These are phyloP conservation scores for Blastocystis sp. DNA, from an alignment of 352 stramenopile species.

Conservation along the genomic window DNA sequence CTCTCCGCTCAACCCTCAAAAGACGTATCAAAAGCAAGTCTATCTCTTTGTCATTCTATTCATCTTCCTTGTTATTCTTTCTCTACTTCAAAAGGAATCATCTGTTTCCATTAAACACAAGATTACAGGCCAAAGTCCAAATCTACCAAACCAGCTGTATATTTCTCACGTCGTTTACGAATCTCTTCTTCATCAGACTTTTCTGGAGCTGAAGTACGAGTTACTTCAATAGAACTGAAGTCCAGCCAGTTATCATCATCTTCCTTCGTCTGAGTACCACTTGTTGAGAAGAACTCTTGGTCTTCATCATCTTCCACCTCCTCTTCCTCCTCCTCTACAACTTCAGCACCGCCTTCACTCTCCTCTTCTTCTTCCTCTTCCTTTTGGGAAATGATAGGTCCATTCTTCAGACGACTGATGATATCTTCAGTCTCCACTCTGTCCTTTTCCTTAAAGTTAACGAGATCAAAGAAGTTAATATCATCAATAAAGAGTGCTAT, in stretches of 20 bases:
- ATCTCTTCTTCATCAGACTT: not conserved
- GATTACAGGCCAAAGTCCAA: not conserved
- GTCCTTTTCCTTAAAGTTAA: conserved; percentile 26
- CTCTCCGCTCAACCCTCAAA: not conserved
- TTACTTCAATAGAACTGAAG: not conserved
- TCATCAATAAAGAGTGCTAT: conserved; percentile 18
- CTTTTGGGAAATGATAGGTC: not conserved
- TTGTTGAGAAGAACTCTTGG: not conserved
- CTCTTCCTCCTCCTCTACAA: not conserved
- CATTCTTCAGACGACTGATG: conserved; percentile 23
- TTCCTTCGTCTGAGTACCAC: not conserved
- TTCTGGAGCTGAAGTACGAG: not conserved
- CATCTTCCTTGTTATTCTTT: not conserved
- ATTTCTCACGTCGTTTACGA: conserved; percentile 10
- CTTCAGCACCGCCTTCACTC: not conserved
- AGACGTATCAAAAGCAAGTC: not conserved
- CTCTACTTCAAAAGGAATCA: not conserved
- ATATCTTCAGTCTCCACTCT: conserved; percentile 28
- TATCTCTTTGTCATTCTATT: not conserved
- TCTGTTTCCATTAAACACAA: not conserved
- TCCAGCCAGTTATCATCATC: conserved; percentile 14
- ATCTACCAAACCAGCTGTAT: conserved; percentile 10
- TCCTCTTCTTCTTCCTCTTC: conserved; percentile 5
- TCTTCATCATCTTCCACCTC: not conserved
- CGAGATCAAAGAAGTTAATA: conserved; percentile 1